Base-by-base conservation (phyloP, 345 rosid species). In the Nasturtium officinale region DNA sequence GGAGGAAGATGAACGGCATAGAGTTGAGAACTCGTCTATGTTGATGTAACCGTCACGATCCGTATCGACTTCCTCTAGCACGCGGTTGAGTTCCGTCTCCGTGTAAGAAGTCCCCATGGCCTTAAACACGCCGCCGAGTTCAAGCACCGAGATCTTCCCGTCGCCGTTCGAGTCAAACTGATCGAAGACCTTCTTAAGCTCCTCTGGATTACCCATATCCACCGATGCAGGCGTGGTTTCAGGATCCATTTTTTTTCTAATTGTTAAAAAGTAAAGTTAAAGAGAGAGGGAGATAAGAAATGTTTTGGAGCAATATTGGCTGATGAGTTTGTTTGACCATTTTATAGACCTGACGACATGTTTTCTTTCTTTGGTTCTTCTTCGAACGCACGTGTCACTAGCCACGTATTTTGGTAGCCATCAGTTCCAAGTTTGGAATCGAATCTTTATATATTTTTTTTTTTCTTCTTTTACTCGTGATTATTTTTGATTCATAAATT, bases 81-180 rank as follows among this genome's bases (percentile, higher is more conserved):
- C 95, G 25, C 85, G 84, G 35, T 57, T 40, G 52, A 94, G 80
- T 43, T 89, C 95, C 4, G 68, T 69, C 25, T 76, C 38, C 1
- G 87, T 55, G 83, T 74, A 82, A 42, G 72, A 32, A 4, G 96
- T 78, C 5, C 96, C 96, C 84, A 83, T 76, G 43, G 97, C 72
- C 23, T 84, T 83, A 55, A 93, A 61, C 7, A 93, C 94, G 17
- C 72, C 81, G 30, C 85, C 80, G 59, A 93, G 96, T 62, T 93
- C 98, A 2, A 23, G 2, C 2, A 71, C 70, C 18, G 97, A 93
- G 98, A 93, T 90, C 89, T 81, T 87, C 23, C 98, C 98, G 77
- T 93, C 98, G 67, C 83, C 78, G 82, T 93, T 90, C 68, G 89
- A 23, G 53, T 92, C 98, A 80, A 92, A 92, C 64, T 86, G 91